Percentiles rank a stretch among this genome's conserved stretches.
Evolutionary conservation across 345 rosid genomes (phyloP).

Genomic region (Eucalyptus sp.): DNA sequence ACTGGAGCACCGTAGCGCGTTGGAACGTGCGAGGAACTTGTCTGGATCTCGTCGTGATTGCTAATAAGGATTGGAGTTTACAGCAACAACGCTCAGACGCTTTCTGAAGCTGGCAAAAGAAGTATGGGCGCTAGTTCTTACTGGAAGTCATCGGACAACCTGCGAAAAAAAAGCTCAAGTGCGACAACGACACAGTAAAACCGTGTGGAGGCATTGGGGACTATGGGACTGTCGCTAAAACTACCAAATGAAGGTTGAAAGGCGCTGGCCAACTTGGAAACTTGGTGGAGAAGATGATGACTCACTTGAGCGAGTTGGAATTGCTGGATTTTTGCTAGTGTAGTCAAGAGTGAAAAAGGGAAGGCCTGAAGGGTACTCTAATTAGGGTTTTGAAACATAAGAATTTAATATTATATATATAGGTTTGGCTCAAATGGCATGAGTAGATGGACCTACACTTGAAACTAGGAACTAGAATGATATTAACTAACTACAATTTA

Average conservation of each 20-base stretch:
- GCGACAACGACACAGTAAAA: not conserved
- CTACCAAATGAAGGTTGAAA: not conserved
- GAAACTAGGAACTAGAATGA: no score
- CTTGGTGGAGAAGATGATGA: not conserved
- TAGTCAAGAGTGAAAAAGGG: not conserved
- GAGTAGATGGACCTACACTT: not conserved
- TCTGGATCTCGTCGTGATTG: not conserved
- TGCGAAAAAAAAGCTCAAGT: not conserved
- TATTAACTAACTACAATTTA: not conserved
- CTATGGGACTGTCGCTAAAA: not conserved
- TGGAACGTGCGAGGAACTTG: not conserved
- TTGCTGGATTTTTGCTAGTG: not conserved
- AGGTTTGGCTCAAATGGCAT: not conserved
- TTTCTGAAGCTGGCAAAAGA: not conserved
- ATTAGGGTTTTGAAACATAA: not conserved
- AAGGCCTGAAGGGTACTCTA: not conserved
- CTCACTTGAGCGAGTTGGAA: not conserved
- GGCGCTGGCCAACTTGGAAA: not conserved
- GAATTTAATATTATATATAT: not conserved
- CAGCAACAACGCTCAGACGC: not conserved
- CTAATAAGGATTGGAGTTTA: not conserved
- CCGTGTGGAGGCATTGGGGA: not conserved
- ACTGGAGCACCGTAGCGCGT: not conserved
- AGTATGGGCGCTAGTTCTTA: not conserved
- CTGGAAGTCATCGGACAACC: not conserved